A percentile compares a stretch with the other conserved stretches of the same genome.
phyloP scores from a whole-genome alignment of 805 yeast genomes.

The Candida gorgasii region DNA sequence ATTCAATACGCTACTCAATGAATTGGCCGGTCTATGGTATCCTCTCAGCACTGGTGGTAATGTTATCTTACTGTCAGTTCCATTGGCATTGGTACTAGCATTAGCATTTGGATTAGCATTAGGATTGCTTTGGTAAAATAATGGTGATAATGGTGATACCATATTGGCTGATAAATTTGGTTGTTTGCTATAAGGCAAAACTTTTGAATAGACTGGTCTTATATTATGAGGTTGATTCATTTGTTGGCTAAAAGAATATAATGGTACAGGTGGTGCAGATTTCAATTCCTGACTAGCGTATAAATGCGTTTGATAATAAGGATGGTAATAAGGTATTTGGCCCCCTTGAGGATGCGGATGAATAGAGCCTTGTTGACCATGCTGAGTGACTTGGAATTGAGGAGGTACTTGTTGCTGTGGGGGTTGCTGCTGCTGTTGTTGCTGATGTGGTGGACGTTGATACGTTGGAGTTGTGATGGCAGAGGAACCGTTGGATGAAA shows the following conservation, averaged over 20 bases:
- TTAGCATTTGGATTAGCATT: conserved; percentile 5
- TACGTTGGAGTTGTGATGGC: conserved; percentile 11
- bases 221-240: conserved; percentile 12
- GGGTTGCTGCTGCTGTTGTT: not conserved
- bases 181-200: conserved; percentile 14
- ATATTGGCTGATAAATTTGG: conserved; percentile 30
- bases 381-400: not conserved
- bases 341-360: not conserved
- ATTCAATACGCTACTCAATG: conserved; percentile 10
- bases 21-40: conserved; percentile 10
- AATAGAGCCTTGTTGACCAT: not conserved
- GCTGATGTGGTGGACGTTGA: conserved; percentile 1
- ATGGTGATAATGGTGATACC: conserved; percentile 41
- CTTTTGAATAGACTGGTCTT: conserved; percentile 9
- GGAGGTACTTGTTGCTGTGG: not conserved
- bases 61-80: conserved; percentile 4
- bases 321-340: conserved; percentile 1
- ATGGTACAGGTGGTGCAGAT: conserved; percentile 27
- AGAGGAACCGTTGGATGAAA: conserved; percentile 11
- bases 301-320: conserved; percentile 6
- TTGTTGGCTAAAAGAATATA: conserved; percentile 15
- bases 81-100: not conserved
- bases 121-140: conserved; percentile 32
- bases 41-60: conserved; percentile 13
- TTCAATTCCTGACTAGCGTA: conserved; percentile 14